Percentiles rank a stretch among this genome's conserved stretches.
Conservation (phyloP, 169 alveolate genomes). For the Eimeria praecox region DNA sequence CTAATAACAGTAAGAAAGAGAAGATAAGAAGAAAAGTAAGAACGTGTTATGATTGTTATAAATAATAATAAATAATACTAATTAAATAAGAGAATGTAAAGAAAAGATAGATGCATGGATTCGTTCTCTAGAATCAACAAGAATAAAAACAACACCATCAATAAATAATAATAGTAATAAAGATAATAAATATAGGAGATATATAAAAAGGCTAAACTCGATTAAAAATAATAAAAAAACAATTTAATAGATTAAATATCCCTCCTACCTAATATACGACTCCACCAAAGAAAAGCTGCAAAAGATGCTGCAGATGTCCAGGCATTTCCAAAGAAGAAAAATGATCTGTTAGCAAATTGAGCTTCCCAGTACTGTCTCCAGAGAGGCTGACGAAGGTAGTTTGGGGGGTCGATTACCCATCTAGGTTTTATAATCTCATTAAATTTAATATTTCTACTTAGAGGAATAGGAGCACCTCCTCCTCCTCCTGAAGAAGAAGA, state of each 20-base stretch:
- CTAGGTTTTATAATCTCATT: slow-evolving; percentile 87
- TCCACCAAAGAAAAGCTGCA: slow-evolving; percentile 90
- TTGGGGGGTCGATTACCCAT: slow-evolving; percentile 92
- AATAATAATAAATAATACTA: too few species aligned
- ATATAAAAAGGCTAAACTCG: too few species aligned
- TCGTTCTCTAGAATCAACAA: too few species aligned
- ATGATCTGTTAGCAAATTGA: slow-evolving; percentile 90
- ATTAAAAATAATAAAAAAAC: neutral
- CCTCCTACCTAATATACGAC: slow-evolving; percentile 89
- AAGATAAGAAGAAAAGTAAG: too few species aligned
- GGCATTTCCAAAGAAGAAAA: slow-evolving; percentile 91
- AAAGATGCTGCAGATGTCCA: slow-evolving; percentile 93
- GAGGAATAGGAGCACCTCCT: slow-evolving; percentile 11
- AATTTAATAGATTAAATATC: neutral
- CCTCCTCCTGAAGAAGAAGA: neutral
- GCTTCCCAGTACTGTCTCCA: slow-evolving; percentile 92
- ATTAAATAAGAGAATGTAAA: too few species aligned
- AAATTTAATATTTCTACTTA: slow-evolving; percentile 86
- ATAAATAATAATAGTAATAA: too few species aligned
- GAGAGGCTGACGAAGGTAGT: slow-evolving; percentile 90
- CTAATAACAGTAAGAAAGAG: too few species aligned
- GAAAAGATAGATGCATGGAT: too few species aligned
- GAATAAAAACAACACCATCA: too few species aligned
- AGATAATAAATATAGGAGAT: too few species aligned
- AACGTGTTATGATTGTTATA: too few species aligned